These are phyloP conservation scores for Rhodamnia argentea DNA, from an alignment of 345 rosid genomes.

Conservation along the genomic window DNA sequence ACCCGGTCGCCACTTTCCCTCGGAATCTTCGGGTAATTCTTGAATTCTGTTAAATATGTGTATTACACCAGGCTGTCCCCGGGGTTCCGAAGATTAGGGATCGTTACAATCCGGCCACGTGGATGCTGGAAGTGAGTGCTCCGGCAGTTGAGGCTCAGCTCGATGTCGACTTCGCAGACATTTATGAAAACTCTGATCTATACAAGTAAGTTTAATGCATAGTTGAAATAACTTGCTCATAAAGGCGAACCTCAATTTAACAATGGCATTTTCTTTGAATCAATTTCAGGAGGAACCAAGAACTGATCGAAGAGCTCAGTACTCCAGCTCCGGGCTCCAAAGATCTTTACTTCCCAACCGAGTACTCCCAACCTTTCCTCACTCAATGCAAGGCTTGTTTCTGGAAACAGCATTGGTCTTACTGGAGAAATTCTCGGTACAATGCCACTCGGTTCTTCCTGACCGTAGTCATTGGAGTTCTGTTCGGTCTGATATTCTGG, in stretches of 20 bases:
- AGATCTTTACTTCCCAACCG: background rate
- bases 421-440: slow-evolving; percentile 63
- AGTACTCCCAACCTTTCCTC: background rate
- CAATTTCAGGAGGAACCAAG: background rate
- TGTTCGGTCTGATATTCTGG: background rate
- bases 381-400: slow-evolving; percentile 56
- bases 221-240: background rate
- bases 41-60: background rate
- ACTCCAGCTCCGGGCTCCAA: background rate
- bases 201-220: background rate
- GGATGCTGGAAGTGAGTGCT: slow-evolving; percentile 65
- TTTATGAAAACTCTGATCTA: background rate
- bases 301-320: background rate
- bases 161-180: background rate
- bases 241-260: background rate
- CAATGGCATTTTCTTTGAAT: background rate
- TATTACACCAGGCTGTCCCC: slow-evolving; percentile 35
- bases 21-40: background rate
- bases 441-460: slow-evolving; percentile 36
- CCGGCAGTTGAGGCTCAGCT: background rate
- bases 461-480: background rate
- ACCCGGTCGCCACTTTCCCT: background rate
- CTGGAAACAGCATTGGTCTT: slow-evolving; percentile 61
- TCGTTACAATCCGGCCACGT: slow-evolving; percentile 76
- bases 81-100: slow-evolving; percentile 57